Evolutionary conservation across 2,329 filamentous ascomycete genomes (phyloP).

Genomic region (Aureobasidium zeae): DNA sequence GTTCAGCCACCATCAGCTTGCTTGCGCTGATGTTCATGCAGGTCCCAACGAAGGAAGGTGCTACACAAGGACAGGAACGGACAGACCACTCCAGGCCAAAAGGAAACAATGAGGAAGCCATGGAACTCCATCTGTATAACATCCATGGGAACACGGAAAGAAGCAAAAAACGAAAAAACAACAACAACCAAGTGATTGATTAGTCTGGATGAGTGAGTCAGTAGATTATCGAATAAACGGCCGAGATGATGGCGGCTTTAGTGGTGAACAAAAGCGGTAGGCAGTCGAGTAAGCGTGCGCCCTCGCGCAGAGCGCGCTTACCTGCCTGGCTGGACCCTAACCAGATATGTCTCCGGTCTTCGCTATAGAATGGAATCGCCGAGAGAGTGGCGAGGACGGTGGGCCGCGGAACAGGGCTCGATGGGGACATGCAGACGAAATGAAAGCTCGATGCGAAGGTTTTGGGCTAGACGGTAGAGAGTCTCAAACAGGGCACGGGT

Average conservation of each 20-base stretch:
- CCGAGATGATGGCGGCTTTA: conserved; percentile 13
- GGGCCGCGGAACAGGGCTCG: conserved; percentile 4
- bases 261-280: conserved; percentile 10
- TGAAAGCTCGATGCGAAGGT: not conserved
- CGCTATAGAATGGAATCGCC: not conserved
- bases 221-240: conserved; percentile 15
- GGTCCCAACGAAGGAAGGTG: conserved; percentile 8
- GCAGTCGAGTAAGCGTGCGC: conserved; percentile 6
- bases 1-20: conserved; percentile 7
- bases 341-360: no score
- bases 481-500: conserved; percentile 13
- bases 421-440: not conserved
- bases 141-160: not conserved
- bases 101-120: no score
- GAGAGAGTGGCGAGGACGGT: not conserved
- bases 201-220: no score
- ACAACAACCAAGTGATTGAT: not conserved
- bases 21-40: conserved; percentile 10
- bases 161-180: not conserved
- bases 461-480: conserved; percentile 10
- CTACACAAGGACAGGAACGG: not conserved
- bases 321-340: not conserved
- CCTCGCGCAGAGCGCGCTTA: not conserved
- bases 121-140: not conserved
- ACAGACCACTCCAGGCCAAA: no score